Conservation (phyloP, 495 filamentous ascomycete genomes). For the Zalerion maritima region DNA sequence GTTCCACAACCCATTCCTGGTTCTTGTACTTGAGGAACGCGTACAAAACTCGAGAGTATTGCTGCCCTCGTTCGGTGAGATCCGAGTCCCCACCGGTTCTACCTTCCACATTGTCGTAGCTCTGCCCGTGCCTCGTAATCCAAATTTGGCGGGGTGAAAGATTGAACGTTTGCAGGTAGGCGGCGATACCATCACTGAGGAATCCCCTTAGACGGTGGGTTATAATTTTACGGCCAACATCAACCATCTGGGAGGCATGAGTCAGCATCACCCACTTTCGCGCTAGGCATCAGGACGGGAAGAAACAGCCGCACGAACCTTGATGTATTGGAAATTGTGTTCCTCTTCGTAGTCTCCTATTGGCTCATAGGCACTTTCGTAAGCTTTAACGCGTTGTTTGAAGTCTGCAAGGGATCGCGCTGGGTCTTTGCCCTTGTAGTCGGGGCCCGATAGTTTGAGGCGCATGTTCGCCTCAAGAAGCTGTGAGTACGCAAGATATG, state of each 20-base stretch:
- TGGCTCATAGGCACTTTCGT: slow-evolving; percentile 83
- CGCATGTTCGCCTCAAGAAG: slow-evolving; percentile 95
- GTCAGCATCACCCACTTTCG: slow-evolving; percentile 1
- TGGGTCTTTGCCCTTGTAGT: slow-evolving; percentile 90
- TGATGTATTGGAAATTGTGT: slow-evolving; percentile 77
- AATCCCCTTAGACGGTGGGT: slow-evolving; percentile 84
- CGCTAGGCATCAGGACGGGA: too few species aligned
- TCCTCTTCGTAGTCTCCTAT: slow-evolving; percentile 84
- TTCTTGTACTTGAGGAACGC: slow-evolving; percentile 64
- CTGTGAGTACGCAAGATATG: slow-evolving; percentile 10
- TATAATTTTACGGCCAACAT: slow-evolving; percentile 88
- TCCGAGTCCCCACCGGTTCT: slow-evolving; percentile 78
- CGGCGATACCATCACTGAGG: slow-evolving; percentile 75
- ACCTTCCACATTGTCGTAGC: slow-evolving; percentile 59
- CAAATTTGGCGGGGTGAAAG: slow-evolving; percentile 89
- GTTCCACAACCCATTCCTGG: slow-evolving; percentile 59
- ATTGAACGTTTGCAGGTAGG: slow-evolving; percentile 92
- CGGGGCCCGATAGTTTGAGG: slow-evolving; percentile 88
- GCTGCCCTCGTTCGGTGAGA: slow-evolving; percentile 57
- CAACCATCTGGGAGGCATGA: slow-evolving; percentile 57
- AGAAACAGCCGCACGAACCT: slow-evolving; percentile 25
- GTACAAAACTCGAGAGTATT: slow-evolving; percentile 58
- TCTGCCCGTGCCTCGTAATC: slow-evolving; percentile 91
- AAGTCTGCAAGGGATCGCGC: slow-evolving; percentile 72
- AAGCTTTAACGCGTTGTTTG: slow-evolving; percentile 81